Evolutionary conservation across 2,329 filamentous ascomycete genomes (phyloP).

Genomic region (Fusarium tuaranense): DNA sequence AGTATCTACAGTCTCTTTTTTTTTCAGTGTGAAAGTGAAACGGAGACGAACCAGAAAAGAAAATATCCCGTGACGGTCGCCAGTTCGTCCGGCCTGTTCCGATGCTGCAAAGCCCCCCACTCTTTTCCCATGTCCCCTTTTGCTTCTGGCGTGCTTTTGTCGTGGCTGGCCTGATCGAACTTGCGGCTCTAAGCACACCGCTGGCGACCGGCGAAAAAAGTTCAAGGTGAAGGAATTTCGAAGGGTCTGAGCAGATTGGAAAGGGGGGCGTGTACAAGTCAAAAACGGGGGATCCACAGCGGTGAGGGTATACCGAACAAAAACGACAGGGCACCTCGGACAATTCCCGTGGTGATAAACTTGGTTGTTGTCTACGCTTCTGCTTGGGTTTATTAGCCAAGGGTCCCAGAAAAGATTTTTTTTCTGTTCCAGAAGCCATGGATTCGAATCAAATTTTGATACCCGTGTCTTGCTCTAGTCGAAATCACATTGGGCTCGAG

Average conservation of each 20-base stretch:
- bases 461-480: neutral
- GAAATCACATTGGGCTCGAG: neutral
- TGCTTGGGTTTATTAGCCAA: neutral
- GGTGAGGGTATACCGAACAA: constrained; percentile 5
- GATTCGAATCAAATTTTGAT: neutral
- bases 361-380: neutral
- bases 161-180: constrained; percentile 34
- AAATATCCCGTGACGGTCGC: constrained; percentile 21
- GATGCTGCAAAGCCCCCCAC: constrained; percentile 24
- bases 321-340: constrained; percentile 26
- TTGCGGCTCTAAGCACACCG: constrained; percentile 34
- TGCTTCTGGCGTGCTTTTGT: constrained; percentile 25
- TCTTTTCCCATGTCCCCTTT: constrained; percentile 1
- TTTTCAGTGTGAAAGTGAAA: neutral
- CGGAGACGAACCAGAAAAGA: constrained; percentile 13
- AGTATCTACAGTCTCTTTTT: constrained; percentile 4
- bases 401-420: neutral
- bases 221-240: constrained; percentile 30
- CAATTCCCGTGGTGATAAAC: constrained; percentile 35
- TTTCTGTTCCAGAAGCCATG: constrained; percentile 2
- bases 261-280: constrained; percentile 13
- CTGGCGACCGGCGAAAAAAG: constrained; percentile 22
- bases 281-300: constrained; percentile 14
- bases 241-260: too few species aligned
- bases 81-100: constrained; percentile 37